Evolutionary conservation across 345 rosid genomes (phyloP), one percentile per base, ranked within the genome.

Genomic region (Bruguiera gymnorhiza): DNA sequence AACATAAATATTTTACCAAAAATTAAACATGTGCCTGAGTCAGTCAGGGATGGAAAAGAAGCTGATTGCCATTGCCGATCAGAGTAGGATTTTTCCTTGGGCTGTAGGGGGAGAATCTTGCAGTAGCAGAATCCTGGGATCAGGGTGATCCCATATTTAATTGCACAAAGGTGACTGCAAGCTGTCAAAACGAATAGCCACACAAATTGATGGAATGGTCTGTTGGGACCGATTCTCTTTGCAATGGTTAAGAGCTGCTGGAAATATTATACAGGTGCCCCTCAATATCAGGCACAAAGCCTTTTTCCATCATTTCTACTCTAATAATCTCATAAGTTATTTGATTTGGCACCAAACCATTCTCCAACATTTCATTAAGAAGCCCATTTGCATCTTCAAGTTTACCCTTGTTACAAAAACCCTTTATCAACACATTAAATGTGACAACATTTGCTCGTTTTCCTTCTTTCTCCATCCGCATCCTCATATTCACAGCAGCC

Each of bases 291-390:
- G 97, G 98, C 52, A 89, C 76, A 73, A 93, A 89, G 52, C 96
- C 96, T 82, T 88, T 89, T 39, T 85, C 97, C 70, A 90, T 63
- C 93, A 93, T 87, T 80, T 90, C 96, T 71, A 60, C 81, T 77
- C 43, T 87, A 70, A 93, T 79, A 67, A 86, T 83, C 76, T 91
- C 87, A 71, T 85, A 91, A 6, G 96, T 91, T 57, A 71, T 74
- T 66, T 75, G 50, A 75, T 91, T 91, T 9, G 93, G 96, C 60
- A 86, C 70, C 72, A 93, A 54, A 78, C 96, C 98, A 80, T 79
- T 86, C 88, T 93, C 93, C 78, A 93, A 72, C 95, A 92, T 86
- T 84, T 90, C 98, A 83, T 90, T 90, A 67, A 93, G 86, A 69
- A 90, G 85, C 69, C 60, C 66, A 76, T 92, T 89, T 68, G 94